Evolutionary conservation across 352 stramenopile genomes (phyloP), one percentile per base, ranked within the genome.

Genomic region (Pythium aquatile): DNA sequence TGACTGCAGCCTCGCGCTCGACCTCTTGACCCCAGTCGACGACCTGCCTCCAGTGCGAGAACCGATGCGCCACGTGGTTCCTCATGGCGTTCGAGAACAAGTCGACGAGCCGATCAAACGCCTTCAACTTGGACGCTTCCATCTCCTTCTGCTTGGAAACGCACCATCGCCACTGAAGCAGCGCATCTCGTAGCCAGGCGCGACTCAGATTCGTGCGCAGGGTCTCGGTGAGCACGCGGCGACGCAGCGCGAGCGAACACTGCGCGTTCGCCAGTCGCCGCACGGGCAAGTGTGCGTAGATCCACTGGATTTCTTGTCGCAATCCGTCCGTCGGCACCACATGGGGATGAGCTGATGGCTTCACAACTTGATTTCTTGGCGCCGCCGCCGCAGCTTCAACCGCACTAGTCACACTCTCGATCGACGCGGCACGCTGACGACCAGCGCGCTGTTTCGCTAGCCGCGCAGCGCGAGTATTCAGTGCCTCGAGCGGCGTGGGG

Each of bases 261-360:
- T 73, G 17, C 20, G 72, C 73, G 17, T 70, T 68, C 5, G 76
- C 77, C 17, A 87, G 77, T 37, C 75, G 76, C 14, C 83, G 56
- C 39, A 90, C 72, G 0, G 81, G 81, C 10, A 88, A 76, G 48
- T 90, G 78, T 2, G 68, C 47, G 29, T 85, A 78, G 60, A 90
- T 90, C 79, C 81, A 88, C 65, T 81, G 65, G 33, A 90, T 74
- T 60, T 90, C 75, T 29, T 35, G 44, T 13, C 67, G 56, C 13
- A 89, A 60, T n/a, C 72, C 57, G n/a, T 24, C 32, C 6, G 33
- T 20, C 17, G 37, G 35, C 10, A 42, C 11, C 24, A 16, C 3
- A 37, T 30, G 35, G 16, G n/a, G 32, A 29, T 55, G 28, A 17
- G 35, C 48, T 44, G 24, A 30, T 37, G 33, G 47, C 20, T 57